Conservation (phyloP, 2,329 filamentous ascomycete species). For the Coccinonectria pachysandricola region DNA sequence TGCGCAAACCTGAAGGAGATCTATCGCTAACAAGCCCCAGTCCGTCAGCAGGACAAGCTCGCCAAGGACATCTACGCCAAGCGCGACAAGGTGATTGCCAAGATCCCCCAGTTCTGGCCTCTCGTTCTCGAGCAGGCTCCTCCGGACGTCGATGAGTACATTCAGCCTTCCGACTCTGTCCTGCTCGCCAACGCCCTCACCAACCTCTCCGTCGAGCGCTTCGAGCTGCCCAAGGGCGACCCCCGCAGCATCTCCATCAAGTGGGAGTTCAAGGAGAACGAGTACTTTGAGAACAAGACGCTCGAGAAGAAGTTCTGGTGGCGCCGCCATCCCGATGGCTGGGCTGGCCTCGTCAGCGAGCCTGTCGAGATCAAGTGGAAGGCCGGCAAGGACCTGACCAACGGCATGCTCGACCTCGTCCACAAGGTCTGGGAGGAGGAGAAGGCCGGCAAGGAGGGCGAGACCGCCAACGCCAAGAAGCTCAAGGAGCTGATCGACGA, state of each 20-base stretch:
- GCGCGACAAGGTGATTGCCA: slow-evolving; percentile 57
- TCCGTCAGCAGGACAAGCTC: slow-evolving; percentile 62
- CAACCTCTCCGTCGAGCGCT: slow-evolving; percentile 63
- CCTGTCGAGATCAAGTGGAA: slow-evolving; percentile 86
- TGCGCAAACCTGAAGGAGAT: not conserved
- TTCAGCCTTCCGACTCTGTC: slow-evolving; percentile 69
- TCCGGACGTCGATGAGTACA: slow-evolving; percentile 75
- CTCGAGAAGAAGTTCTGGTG: slow-evolving; percentile 92
- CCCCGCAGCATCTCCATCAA: slow-evolving; percentile 70
- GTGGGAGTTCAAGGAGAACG: slow-evolving; percentile 73
- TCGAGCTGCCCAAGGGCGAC: slow-evolving; percentile 68
- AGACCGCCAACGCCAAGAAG: slow-evolving; percentile 37
- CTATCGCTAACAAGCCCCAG: slow-evolving; percentile 31
- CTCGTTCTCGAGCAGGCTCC: slow-evolving; percentile 83
- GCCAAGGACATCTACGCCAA: slow-evolving; percentile 64
- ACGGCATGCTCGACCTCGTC: slow-evolving; percentile 66
- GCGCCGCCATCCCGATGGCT: slow-evolving; percentile 57
- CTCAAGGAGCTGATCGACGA: slow-evolving; percentile 46
- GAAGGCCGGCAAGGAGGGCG: slow-evolving; percentile 32
- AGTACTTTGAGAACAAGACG: slow-evolving; percentile 66
- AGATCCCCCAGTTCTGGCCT: slow-evolving; percentile 89
- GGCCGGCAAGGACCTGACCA: slow-evolving; percentile 67
- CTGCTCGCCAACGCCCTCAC: slow-evolving; percentile 60
- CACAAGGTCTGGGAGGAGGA: slow-evolving; percentile 56
- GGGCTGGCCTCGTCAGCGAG: slow-evolving; percentile 73